These are phyloP conservation scores for Malus hybrid DNA, from an alignment of 331 rosid genomes.

Conservation along the genomic window DNA sequence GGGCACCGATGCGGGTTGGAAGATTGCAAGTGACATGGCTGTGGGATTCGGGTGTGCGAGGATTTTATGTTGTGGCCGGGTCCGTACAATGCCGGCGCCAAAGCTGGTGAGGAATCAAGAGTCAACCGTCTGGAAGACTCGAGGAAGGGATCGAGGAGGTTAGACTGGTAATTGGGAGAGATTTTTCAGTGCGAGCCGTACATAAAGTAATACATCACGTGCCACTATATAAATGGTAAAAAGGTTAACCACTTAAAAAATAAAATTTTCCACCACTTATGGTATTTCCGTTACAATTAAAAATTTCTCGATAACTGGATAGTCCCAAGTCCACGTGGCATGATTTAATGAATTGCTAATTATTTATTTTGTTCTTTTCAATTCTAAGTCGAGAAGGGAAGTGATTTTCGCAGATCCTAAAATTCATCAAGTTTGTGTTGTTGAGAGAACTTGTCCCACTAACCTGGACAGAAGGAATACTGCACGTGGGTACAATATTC, in stretches of 20 bases:
- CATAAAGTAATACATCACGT: no score
- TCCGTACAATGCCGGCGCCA: slow-evolving; percentile 24
- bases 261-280: no score
- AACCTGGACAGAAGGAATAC: no score
- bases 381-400: fast-evolving
- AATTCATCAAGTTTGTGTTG: no score
- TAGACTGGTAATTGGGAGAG: neutral
- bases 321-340: slow-evolving; percentile 40
- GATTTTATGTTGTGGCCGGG: slow-evolving; percentile 1
- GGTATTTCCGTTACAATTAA: no score
- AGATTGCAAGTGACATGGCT: slow-evolving; percentile 17
- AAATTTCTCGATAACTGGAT: no score
- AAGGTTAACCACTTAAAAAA: no score
- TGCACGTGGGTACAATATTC: no score
- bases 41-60: neutral
- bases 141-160: slow-evolving; percentile 21
- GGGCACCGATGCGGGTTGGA: slow-evolving; percentile 17
- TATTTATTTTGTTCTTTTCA: no score
- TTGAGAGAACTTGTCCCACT: no score
- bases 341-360: neutral
- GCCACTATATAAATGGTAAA: no score
- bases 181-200: no score
- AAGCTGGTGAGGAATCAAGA: neutral
- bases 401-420: fast-evolving
- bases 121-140: neutral